A percentile compares a stretch with the other conserved stretches of the same genome.
Conservation (phyloP, 139 green algal species). For the Parachlorella kessleri region DNA sequence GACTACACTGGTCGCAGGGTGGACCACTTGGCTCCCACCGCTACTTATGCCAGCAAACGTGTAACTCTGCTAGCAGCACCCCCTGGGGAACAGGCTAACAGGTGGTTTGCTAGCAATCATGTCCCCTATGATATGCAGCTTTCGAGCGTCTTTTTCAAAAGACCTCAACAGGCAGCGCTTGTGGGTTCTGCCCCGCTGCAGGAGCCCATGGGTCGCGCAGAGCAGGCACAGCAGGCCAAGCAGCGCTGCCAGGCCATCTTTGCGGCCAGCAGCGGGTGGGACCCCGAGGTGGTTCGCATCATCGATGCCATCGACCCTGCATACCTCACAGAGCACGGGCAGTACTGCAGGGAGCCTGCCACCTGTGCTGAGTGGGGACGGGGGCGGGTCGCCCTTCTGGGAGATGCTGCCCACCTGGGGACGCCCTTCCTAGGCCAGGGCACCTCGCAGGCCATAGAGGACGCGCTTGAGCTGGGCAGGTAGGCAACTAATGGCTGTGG, state of each 20-base stretch:
- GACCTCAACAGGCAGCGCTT: too few relatives aligned
- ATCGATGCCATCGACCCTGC: background rate
- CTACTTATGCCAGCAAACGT: too few relatives aligned
- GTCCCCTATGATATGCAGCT: too few relatives aligned
- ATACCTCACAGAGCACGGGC: conserved; percentile 17
- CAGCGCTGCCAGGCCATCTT: background rate
- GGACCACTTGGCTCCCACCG: too few relatives aligned
- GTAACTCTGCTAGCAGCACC: too few relatives aligned
- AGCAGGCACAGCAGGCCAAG: conserved; percentile 3
- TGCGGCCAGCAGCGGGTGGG: background rate
- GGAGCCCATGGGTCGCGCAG: background rate
- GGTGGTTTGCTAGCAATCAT: too few relatives aligned
- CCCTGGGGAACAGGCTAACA: too few relatives aligned
- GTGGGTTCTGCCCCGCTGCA: too few relatives aligned
- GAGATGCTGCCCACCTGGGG: conserved; percentile 26
- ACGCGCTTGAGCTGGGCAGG: conserved; percentile 19
- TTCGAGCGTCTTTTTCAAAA: too few relatives aligned
- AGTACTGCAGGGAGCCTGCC: conserved; percentile 11
- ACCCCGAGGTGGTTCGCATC: background rate
- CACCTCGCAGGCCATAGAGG: conserved; percentile 10
- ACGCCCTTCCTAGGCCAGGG: conserved; percentile 18
- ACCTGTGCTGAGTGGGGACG: conserved; percentile 2
- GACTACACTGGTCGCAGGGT: too few relatives aligned
- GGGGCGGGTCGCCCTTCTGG: conserved; percentile 12
- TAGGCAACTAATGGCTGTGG: background rate